Evolutionary conservation across 169 alveolate genomes (phyloP).

Genomic region (Theileria annulata): DNA sequence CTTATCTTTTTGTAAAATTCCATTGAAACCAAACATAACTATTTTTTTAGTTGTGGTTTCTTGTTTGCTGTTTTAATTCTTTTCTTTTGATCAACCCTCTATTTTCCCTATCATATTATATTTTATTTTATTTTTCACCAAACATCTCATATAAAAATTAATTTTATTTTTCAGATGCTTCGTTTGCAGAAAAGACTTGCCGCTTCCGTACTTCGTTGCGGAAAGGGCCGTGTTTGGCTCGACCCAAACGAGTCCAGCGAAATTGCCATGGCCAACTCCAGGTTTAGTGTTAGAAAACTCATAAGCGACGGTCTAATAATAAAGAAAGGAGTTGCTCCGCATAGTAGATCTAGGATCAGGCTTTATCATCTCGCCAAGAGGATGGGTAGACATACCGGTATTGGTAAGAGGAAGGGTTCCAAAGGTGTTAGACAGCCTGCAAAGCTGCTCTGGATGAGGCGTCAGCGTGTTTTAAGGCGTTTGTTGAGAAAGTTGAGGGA

Average conservation of each 20-base stretch:
- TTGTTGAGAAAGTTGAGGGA: conserved; percentile 95
- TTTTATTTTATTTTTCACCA: neutral
- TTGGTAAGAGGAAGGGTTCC: conserved; percentile 97
- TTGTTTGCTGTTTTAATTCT: neutral
- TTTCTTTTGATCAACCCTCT: neutral
- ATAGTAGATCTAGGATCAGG: conserved; percentile 93
- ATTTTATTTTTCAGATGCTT: conserved; percentile 77
- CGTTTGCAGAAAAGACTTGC: conserved; percentile 96
- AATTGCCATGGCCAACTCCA: conserved; percentile 96
- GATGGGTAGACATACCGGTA: conserved; percentile 96
- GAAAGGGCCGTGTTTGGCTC: conserved; percentile 96
- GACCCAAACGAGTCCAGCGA: conserved; percentile 98
- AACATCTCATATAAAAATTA: neutral
- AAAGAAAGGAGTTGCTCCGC: conserved; percentile 94
- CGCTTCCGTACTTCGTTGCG: conserved; percentile 95
- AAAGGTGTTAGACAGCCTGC: conserved; percentile 96
- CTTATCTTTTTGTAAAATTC: neutral
- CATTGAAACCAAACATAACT: neutral
- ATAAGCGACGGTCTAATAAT: conserved; percentile 95
- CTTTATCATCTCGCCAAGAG: conserved; percentile 92
- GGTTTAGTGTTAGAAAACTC: conserved; percentile 93
- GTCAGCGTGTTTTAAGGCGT: conserved; percentile 98
- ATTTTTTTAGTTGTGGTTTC: neutral
- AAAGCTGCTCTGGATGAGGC: conserved; percentile 96
- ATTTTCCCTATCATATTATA: neutral